A percentile compares a stretch with the other conserved stretches of the same genome.
These are phyloP conservation scores for Xylona heveae DNA, from an alignment of 495 filamentous ascomycete species.

Conservation along the genomic window DNA sequence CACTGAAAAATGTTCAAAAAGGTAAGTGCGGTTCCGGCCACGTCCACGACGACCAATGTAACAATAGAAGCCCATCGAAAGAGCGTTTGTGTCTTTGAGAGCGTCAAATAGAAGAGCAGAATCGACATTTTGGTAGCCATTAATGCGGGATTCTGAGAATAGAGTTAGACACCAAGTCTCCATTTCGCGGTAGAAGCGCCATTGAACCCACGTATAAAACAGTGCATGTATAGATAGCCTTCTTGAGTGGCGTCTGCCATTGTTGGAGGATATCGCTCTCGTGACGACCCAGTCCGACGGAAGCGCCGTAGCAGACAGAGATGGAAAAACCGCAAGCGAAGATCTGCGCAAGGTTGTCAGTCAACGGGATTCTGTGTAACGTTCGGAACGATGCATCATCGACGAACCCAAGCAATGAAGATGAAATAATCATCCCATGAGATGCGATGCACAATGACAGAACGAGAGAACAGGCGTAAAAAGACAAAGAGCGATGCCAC, in stretches of 20 bases:
- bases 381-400: conserved; percentile 1
- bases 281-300: conserved; percentile 57
- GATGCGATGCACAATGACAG: conserved; percentile 46
- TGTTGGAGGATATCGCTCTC: conserved; percentile 33
- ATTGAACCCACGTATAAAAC: conserved; percentile 64
- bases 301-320: conserved; percentile 50
- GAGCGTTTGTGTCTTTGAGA: conserved; percentile 52
- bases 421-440: conserved; percentile 71
- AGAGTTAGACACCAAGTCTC: conserved; percentile 1
- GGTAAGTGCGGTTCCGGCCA: conserved; percentile 56
- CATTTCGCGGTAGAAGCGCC: no score
- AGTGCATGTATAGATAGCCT: conserved; percentile 62
- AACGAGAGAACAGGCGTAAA: conserved; percentile 48
- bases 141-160: conserved; percentile 57
- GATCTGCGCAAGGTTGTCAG: no score
- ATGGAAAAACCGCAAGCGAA: conserved; percentile 59
- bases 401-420: conserved; percentile 53
- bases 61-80: conserved; percentile 49
- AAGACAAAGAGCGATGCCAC: conserved; percentile 50
- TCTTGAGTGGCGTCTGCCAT: conserved; percentile 29
- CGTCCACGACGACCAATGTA: conserved; percentile 52
- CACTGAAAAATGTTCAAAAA: conserved; percentile 84
- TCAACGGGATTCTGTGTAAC: background rate
- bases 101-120: conserved; percentile 63
- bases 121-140: conserved; percentile 86